A percentile compares a stretch with the other conserved stretches of the same genome.
These are phyloP conservation scores for Mycena albidolilacea DNA, from an alignment of 768 basidiomycete genomes.

Conservation along the genomic window DNA sequence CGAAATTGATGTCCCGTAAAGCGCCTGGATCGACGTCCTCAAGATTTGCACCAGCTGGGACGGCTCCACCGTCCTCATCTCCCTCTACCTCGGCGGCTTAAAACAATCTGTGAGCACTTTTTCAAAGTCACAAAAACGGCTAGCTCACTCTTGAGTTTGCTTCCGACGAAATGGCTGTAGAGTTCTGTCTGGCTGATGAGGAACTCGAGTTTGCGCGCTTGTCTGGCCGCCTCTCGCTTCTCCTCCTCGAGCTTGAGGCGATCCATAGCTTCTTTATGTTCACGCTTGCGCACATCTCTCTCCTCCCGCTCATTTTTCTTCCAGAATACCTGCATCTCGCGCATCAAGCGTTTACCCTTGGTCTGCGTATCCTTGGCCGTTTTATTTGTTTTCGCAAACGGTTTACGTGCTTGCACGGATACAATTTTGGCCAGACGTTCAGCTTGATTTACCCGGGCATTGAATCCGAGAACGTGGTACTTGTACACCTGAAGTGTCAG, in stretches of 20 bases:
- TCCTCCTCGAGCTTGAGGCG: constrained; percentile 92
- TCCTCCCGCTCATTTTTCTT: constrained; percentile 99
- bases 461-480: constrained; percentile 77
- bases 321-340: constrained; percentile 98
- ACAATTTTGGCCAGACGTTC: constrained; percentile 85
- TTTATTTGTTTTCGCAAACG: constrained; percentile 82
- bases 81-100: constrained; percentile 86
- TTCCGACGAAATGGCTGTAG: constrained; percentile 99
- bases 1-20: constrained; percentile 88
- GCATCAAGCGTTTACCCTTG: constrained; percentile 90
- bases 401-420: constrained; percentile 83
- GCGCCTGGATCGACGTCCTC: constrained; percentile 65
- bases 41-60: constrained; percentile 72
- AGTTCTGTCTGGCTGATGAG: constrained; percentile 98
- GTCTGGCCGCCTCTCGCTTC: constrained; percentile 92
- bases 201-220: constrained; percentile 97
- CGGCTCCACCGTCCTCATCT: constrained; percentile 54
- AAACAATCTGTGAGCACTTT: constrained; percentile 39
- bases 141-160: constrained; percentile 88
- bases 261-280: constrained; percentile 94
- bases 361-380: constrained; percentile 86
- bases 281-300: constrained; percentile 90
- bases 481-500: constrained; percentile 77
- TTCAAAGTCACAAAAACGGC: constrained; percentile 14
- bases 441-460: constrained; percentile 75